These are phyloP conservation scores for Leishmania tarentolae DNA, from an alignment of 208 protist species.

Conservation along the genomic window DNA sequence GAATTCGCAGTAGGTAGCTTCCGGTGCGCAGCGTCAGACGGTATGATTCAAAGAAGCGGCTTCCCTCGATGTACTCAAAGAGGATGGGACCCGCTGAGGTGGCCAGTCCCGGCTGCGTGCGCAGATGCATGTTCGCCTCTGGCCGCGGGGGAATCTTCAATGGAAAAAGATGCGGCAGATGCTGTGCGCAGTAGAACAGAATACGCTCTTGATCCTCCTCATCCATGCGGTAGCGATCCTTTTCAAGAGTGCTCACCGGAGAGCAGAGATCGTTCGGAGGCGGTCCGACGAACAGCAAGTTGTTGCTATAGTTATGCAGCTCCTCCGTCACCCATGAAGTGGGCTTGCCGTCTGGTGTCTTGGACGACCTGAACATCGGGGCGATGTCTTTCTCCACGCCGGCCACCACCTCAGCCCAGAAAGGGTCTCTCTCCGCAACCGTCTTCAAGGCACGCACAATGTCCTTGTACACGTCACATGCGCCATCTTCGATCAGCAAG, in stretches of 20 bases:
- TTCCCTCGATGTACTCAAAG: constrained; percentile 69
- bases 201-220: constrained; percentile 76
- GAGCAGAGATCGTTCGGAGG: constrained; percentile 51
- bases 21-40: constrained; percentile 76
- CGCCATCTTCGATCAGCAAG: constrained; percentile 68
- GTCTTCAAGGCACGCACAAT: constrained; percentile 53
- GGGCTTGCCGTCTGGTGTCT: constrained; percentile 37
- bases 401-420: constrained; percentile 61
- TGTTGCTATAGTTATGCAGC: constrained; percentile 73
- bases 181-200: constrained; percentile 72
- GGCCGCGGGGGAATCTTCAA: constrained; percentile 40
- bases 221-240: constrained; percentile 53
- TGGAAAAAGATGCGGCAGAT: constrained; percentile 74
- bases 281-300: constrained; percentile 69
- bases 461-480: constrained; percentile 70
- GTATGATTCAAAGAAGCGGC: constrained; percentile 66
- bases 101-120: constrained; percentile 53
- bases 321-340: constrained; percentile 76
- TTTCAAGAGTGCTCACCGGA: constrained; percentile 35
- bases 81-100: constrained; percentile 65
- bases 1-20: constrained; percentile 73
- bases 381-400: constrained; percentile 66
- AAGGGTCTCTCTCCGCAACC: constrained; percentile 66
- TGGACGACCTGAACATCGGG: constrained; percentile 56
- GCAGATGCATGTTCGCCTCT: constrained; percentile 38